These are phyloP conservation scores for Aegilops speltoides DNA, from an alignment of 176 grass and related monocot species.

Conservation along the genomic window DNA sequence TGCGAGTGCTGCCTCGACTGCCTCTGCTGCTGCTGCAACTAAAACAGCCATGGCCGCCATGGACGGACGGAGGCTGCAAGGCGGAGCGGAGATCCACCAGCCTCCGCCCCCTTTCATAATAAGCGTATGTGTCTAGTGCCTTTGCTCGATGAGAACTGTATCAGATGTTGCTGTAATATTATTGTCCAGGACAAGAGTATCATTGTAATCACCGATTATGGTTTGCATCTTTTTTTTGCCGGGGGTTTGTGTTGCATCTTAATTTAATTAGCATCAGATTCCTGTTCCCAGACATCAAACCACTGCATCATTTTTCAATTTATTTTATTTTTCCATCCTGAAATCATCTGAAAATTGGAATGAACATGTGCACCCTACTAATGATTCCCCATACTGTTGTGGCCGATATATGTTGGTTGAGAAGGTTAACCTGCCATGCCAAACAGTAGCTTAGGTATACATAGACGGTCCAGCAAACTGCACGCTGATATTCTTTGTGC, in stretches of 20 bases:
- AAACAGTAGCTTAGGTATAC: neutral
- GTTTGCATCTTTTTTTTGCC: too few species aligned
- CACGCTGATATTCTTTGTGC: neutral
- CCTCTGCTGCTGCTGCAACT: constrained; percentile 84
- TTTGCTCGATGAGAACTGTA: too few species aligned
- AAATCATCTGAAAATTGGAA: neutral
- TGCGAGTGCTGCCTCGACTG: constrained; percentile 40
- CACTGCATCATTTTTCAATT: neutral
- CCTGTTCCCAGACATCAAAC: too few species aligned
- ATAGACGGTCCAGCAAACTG: neutral
- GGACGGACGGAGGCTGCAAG: neutral
- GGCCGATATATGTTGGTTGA: neutral
- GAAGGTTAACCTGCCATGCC: constrained; percentile 25
- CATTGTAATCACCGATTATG: too few species aligned
- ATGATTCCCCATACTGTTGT: neutral
- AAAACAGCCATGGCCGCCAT: neutral
- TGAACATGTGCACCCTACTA: neutral
- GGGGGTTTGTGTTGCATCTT: too few species aligned
- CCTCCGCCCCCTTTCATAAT: neutral
- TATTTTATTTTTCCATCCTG: neutral
- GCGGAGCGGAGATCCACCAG: neutral
- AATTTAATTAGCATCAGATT: too few species aligned
- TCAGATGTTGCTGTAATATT: too few species aligned
- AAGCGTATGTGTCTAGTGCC: too few species aligned
- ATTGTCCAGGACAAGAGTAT: too few species aligned